phyloP scores from a whole-genome alignment of 306 rosid genomes.

The Urtica urens region DNA sequence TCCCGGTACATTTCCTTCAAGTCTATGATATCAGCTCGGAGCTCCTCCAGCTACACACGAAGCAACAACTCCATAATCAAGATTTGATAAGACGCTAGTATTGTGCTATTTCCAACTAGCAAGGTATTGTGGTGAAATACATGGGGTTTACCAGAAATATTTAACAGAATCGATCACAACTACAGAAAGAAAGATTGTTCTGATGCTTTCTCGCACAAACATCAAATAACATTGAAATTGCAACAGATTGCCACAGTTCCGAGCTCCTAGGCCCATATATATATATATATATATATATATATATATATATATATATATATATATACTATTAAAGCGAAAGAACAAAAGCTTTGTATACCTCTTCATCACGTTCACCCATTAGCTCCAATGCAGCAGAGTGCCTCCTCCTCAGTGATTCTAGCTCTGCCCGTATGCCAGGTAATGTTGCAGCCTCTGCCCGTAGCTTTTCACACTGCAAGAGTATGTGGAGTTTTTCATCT shows the following conservation, averaged over 20 bases:
- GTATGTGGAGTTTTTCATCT: constrained; percentile 13
- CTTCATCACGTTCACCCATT: constrained; percentile 99
- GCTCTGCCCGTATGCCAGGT: constrained; percentile 87
- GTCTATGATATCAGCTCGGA: constrained; percentile 94
- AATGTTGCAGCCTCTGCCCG: constrained; percentile 61
- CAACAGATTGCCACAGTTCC: no score
- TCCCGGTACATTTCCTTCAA: constrained; percentile 99
- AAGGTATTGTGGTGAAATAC: no score
- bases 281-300: no score
- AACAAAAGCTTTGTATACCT: constrained; percentile 38
- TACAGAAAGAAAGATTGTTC: no score
- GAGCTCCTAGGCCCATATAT: neutral
- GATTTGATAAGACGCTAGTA: neutral
- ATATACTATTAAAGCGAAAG: neutral
- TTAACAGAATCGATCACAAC: no score
- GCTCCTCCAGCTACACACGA: constrained; percentile 84
- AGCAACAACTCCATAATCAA: constrained; percentile 21
- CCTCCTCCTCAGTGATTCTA: constrained; percentile 89
- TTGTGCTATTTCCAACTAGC: neutral
- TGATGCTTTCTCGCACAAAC: no score
- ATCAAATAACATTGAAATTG: no score
- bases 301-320: no score
- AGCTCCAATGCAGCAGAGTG: constrained; percentile 96
- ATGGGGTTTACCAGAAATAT: no score
- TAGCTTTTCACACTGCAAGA: constrained; percentile 80